A percentile compares a stretch with the other conserved stretches of the same genome.
phyloP scores from a whole-genome alignment of 2,329 filamentous ascomycete genomes.

The Lasiodiplodia hormozganensis region DNA sequence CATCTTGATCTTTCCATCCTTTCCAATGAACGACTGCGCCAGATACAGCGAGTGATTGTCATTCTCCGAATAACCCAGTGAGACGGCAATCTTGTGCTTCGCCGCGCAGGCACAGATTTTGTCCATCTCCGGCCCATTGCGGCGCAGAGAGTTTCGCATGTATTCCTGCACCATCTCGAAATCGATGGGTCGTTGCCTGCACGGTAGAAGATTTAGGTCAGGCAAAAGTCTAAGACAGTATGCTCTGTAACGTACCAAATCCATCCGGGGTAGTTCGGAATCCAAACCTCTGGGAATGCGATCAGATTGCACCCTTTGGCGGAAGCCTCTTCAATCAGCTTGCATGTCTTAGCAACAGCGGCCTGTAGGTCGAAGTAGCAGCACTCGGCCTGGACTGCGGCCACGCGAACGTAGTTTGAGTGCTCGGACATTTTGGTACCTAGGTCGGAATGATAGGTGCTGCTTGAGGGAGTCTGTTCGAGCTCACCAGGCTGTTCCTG shows the following conservation, averaged over 20 bases:
- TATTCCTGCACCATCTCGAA: conserved; percentile 49
- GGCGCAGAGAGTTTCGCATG: conserved; percentile 53
- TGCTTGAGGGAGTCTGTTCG: too few species aligned
- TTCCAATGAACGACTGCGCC: conserved; percentile 46
- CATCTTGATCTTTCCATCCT: conserved; percentile 45
- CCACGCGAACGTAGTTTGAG: conserved; percentile 42
- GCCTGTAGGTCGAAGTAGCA: conserved; percentile 65
- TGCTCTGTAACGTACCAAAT: conserved; percentile 49
- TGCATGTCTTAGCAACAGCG: conserved; percentile 63
- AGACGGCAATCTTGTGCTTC: conserved; percentile 44
- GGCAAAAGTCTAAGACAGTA: accelerated
- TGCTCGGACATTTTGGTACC: conserved; percentile 2
- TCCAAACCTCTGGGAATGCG: conserved; percentile 56
- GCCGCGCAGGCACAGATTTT: conserved; percentile 48
- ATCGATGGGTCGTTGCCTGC: conserved; percentile 52
- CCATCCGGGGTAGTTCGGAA: conserved; percentile 55
- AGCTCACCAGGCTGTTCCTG: too few species aligned
- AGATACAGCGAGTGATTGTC: conserved; percentile 50
- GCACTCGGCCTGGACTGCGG: conserved; percentile 65
- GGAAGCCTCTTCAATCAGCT: conserved; percentile 63
- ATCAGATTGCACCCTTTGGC: conserved; percentile 61
- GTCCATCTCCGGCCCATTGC: conserved; percentile 53
- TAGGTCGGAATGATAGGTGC: too few species aligned
- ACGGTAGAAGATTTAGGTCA: conserved; percentile 14
- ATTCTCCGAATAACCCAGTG: conserved; percentile 50